Base-by-base conservation (phyloP, 2,329 filamentous ascomycete genomes). In the Talaromyces sp. region DNA sequence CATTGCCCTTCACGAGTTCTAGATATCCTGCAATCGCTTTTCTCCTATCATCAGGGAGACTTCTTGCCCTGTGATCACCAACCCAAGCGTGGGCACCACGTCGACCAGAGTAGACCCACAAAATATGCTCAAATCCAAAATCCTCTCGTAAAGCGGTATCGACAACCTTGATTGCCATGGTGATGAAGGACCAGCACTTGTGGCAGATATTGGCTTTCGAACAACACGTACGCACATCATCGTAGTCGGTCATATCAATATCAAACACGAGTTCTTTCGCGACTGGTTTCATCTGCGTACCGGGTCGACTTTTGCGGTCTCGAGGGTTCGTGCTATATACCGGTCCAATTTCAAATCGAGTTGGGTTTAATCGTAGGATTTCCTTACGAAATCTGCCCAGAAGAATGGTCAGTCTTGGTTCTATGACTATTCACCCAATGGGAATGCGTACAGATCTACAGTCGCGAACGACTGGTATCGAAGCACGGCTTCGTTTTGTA, bases 221-320 rank as follows among this genome's bases (percentile, higher is more conserved):
- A 76, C 95, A 99, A 80, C 95, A 99, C 33, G 93, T 97, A 70
- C 95, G 89, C 69, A 99, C 91, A 69, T 96, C 92, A 76, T 99
- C 95, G 79, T 99, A 99, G 80, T 98, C 95, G 63, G 95, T 98
- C 86, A 99, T 86, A 86, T 99, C 95, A 73, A 99, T 98, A 89
- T 99, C 95, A 78, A 99, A 98, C 72, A 97, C 97, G 45, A 99
- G 82, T 77, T 99, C 95, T 77, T 99, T 99, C 64, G 91, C 86
- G 37, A 97, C 78, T 0, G 95, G 94, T 68, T 89, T 90, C 81
- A 99, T 97, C 9, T 91, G 87, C 57, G 87, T 87, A 41, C 89
- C 86, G 62, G 90, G 88, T 39, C 98, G 79, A 0, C 89, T 89
- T 80, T 98, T 99, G 73, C 94, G 89, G 72, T 99, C 95, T 71